Evolutionary conservation across 2,329 filamentous ascomycete species (phyloP), one percentile per base, ranked within the genome.

Genomic region (Septoria petroselini): DNA sequence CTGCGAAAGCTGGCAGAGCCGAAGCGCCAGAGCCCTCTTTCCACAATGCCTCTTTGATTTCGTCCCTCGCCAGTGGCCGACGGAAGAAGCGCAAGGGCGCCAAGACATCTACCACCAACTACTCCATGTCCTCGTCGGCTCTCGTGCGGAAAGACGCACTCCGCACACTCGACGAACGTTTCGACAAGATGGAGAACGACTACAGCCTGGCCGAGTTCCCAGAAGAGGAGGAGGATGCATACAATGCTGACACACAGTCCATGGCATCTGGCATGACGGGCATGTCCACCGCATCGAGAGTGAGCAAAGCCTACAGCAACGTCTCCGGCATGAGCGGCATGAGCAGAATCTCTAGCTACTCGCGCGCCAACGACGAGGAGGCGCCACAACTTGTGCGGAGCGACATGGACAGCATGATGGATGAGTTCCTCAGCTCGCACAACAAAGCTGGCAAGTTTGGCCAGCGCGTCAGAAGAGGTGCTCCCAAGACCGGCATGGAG

Each of bases 1-100:
- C 57, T 52, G 70, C 71, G 50, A 81, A 80, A 62, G 61, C 69
- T 14, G 68, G 69, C n/a, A 74, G 70, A 25, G 61, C 65, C 7
- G 42, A 58, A 29, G 67, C 67, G 30, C 69, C 67, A 30, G 76
- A 78, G 1, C 78, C 78, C 12, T 84, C 83, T 2, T 85, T 85
- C 56, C 64, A 85, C 39, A 82, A 86, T 62, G 84, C 86, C 4
- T 90, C 85, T 1, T 70, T 70, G n/a, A 83, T 85, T 0, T 90
- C 86, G 0, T 72, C 70, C 2, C 85, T 87, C 1, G 86, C 84
- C 54, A 88, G 87, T 29, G 89, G 89, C 27, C 82, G 88, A 44
- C 80, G 79, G 54, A 97, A 97, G 83, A 96, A 95, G 80, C 83
- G 91, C 65, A 97, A 95, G 76, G 91, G 91, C 38, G 91, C 93